Percentiles rank a stretch among this genome's conserved stretches.
These are phyloP conservation scores for Pseudogymnoascus pannorum DNA, from an alignment of 2,329 filamentous ascomycete genomes.

Conservation along the genomic window DNA sequence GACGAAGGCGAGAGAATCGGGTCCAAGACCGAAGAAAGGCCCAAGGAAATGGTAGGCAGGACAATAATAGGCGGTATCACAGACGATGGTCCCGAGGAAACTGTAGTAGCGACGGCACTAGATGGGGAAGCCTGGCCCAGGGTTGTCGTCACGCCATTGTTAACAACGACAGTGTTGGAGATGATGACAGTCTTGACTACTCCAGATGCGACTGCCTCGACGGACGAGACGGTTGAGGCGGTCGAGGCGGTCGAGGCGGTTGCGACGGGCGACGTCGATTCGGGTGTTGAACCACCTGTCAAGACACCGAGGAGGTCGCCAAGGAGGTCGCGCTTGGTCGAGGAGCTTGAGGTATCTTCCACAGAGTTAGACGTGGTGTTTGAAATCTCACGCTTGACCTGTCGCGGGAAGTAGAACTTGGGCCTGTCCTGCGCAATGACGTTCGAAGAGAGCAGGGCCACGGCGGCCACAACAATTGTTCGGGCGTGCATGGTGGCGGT, in stretches of 20 bases:
- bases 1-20: constrained; percentile 4
- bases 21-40: background rate
- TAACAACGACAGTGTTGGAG: constrained; percentile 9
- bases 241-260: constrained; percentile 6
- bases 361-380: constrained; percentile 32
- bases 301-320: background rate
- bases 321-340: background rate
- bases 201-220: background rate
- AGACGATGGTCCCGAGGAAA: background rate
- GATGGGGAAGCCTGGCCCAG: background rate
- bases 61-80: background rate
- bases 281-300: constrained; percentile 18
- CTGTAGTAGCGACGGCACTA: background rate
- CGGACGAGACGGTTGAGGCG: background rate
- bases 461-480: constrained; percentile 41
- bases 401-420: constrained; percentile 50
- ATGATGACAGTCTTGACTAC: constrained; percentile 8
- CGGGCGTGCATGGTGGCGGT: constrained; percentile 42
- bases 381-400: constrained; percentile 44
- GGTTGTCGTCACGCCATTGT: constrained; percentile 1
- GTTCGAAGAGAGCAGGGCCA: constrained; percentile 41
- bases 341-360: constrained; percentile 9
- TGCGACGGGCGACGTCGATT: constrained; percentile 15
- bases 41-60: background rate
- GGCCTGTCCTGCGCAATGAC: constrained; percentile 41